Conservation (phyloP, 2,329 filamentous ascomycete species). For the Myotisia sp. region DNA sequence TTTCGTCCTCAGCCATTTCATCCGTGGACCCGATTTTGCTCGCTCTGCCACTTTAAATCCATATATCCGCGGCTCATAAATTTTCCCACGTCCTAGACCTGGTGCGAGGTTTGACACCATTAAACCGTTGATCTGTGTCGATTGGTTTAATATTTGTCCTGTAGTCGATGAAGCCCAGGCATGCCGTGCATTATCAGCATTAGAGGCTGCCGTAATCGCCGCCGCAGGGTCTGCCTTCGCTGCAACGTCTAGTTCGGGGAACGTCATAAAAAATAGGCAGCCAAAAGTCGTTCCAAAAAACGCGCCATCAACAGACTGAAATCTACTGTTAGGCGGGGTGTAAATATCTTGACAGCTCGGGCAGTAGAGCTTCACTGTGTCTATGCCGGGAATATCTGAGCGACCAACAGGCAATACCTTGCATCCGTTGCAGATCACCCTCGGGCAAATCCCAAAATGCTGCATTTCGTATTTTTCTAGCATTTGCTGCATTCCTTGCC, state of each 20-base stretch:
- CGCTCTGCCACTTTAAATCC: conserved; percentile 89
- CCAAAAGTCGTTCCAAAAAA: conserved; percentile 98
- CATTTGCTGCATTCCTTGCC: conserved; percentile 96
- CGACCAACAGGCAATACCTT: conserved; percentile 86
- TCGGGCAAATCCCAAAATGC: conserved; percentile 91
- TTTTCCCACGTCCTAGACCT: conserved; percentile 63
- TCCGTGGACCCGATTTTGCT: conserved; percentile 76
- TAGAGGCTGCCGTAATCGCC: conserved; percentile 17
- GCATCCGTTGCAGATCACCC: conserved; percentile 79
- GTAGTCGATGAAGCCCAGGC: conserved; percentile 13
- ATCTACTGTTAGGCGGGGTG: conserved; percentile 89
- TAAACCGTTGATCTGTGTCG: conserved; percentile 63
- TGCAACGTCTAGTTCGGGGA: conserved; percentile 80
- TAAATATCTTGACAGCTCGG: conserved; percentile 95
- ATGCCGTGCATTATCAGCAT: conserved; percentile 14
- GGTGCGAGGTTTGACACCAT: conserved; percentile 76
- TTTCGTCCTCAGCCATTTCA: conserved; percentile 89
- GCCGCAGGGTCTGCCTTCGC: conserved; percentile 43
- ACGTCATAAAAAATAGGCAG: conserved; percentile 94
- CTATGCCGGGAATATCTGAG: conserved; percentile 86
- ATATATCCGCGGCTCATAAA: conserved; percentile 93
- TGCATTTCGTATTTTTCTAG: conserved; percentile 96
- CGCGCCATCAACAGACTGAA: conserved; percentile 91
- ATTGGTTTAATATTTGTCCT: conserved; percentile 31
- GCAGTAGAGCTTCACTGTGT: conserved; percentile 97